Base-by-base conservation (phyloP, 2,329 filamentous ascomycete species). In the Botryotinia narcissicola region DNA sequence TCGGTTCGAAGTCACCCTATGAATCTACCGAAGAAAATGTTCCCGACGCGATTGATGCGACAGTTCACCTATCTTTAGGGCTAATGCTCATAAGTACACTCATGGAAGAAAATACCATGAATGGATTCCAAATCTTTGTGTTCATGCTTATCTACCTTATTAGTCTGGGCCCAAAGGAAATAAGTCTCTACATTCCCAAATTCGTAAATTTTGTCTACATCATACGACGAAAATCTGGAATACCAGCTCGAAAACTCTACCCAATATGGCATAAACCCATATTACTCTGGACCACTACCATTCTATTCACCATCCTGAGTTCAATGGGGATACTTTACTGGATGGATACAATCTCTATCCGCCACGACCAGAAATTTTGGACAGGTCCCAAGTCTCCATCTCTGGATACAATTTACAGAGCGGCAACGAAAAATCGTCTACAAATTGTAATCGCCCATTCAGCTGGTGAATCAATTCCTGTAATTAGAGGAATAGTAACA, bases 391-490 rank as follows among this genome's bases (percentile, higher is more conserved):
- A 69, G 10, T 71, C 61, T 14, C 73, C 74, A 29, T 72, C 54
- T 22, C 57, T 79, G 16, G 79, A 80, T 40, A 75, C 72, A n/a
- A 40, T 73, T 18, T 80, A 79, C 59, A 75, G 76, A 18, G 75
- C 78, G 16, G 77, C 78, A 32, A 63, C 73, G 35, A 71, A 75
- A 22, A 76, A 75, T 29, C 75, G 75, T n/a, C 72, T 80, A 16
- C 78, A 80, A 32, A 73, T 80, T 2, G 73, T 80, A 29, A 78
- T 80, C 48, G 78, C 76, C 1, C 79, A 80, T 70, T 78, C 77
- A 16, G 73, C 70, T 20, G 76, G 74, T 29, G 78, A 80, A 42
- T 73, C 78, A 3, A 35, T 76, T 3, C 63, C 75, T 9, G 71
- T 51, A 16, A 75, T 80, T 40, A 60, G 68, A 9, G 68, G 74